These are phyloP conservation scores for Colletotrichum cuscutae DNA, from an alignment of 2,329 filamentous ascomycete genomes.

Conservation along the genomic window DNA sequence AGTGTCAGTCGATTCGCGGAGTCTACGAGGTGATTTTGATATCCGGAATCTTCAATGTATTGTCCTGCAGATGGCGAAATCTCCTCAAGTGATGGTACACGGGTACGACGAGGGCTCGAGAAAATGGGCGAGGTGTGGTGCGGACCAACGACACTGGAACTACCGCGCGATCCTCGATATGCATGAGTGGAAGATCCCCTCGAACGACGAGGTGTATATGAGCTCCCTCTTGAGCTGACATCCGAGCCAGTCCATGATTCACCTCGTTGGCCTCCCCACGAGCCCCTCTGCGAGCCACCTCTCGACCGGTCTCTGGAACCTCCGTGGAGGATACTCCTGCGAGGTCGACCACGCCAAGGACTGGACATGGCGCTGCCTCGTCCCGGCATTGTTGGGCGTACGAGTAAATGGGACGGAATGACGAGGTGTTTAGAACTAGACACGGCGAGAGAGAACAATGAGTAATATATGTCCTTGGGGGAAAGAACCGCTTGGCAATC, in stretches of 20 bases:
- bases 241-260: not conserved
- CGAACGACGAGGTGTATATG: not conserved
- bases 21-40: too few relatives aligned
- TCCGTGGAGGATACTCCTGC: not conserved
- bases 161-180: not conserved
- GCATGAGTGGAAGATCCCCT: not conserved
- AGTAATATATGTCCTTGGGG: not conserved
- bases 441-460: not conserved
- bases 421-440: too few relatives aligned
- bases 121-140: conserved; percentile 15
- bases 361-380: not conserved
- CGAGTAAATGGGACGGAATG: too few relatives aligned
- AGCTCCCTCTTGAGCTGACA: not conserved
- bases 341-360: not conserved
- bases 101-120: not conserved
- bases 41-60: not conserved
- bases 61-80: not conserved
- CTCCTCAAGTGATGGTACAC: not conserved
- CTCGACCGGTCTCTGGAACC: not conserved
- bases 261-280: not conserved
- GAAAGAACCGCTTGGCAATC: not conserved
- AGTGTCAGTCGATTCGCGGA: not conserved
- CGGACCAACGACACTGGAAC: not conserved
- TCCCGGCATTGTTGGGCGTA: not conserved
- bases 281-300: not conserved